phyloP scores from a whole-genome alignment of 768 basidiomycete species.

The Sarcodon sp. region DNA sequence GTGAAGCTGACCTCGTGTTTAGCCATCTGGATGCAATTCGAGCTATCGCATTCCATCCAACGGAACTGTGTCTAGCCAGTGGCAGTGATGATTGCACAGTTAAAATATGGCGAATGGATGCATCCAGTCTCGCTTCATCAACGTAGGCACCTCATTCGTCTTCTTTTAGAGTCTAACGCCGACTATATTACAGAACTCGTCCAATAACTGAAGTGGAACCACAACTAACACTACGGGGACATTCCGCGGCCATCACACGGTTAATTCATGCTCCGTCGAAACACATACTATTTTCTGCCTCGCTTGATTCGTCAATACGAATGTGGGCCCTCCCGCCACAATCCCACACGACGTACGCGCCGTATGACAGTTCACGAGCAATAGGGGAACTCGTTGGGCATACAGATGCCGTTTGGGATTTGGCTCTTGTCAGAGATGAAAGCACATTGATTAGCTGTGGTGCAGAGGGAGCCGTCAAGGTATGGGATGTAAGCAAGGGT shows the following conservation, averaged over 20 bases:
- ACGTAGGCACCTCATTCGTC: constrained; percentile 39
- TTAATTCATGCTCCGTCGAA: constrained; percentile 70
- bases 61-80: constrained; percentile 75
- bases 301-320: constrained; percentile 86
- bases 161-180: constrained; percentile 5
- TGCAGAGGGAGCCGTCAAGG: constrained; percentile 85
- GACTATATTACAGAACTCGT: constrained; percentile 33
- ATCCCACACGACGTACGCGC: constrained; percentile 81
- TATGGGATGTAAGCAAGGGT: constrained; percentile 78
- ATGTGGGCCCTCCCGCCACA: constrained; percentile 75
- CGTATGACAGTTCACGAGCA: constrained; percentile 71
- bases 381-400: constrained; percentile 82
- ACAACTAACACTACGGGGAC: constrained; percentile 85
- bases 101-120: constrained; percentile 91
- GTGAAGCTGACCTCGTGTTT: neutral
- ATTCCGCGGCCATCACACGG: constrained; percentile 83
- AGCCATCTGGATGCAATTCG: constrained; percentile 94
- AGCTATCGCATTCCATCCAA: constrained; percentile 82
- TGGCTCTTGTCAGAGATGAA: constrained; percentile 76
- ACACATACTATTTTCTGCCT: constrained; percentile 78
- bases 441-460: constrained; percentile 80
- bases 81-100: constrained; percentile 93
- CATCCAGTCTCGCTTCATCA: constrained; percentile 58
- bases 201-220: constrained; percentile 85
- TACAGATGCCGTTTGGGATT: constrained; percentile 94